phyloP scores from a whole-genome alignment of 345 rosid genomes.

The Populus tremula region DNA sequence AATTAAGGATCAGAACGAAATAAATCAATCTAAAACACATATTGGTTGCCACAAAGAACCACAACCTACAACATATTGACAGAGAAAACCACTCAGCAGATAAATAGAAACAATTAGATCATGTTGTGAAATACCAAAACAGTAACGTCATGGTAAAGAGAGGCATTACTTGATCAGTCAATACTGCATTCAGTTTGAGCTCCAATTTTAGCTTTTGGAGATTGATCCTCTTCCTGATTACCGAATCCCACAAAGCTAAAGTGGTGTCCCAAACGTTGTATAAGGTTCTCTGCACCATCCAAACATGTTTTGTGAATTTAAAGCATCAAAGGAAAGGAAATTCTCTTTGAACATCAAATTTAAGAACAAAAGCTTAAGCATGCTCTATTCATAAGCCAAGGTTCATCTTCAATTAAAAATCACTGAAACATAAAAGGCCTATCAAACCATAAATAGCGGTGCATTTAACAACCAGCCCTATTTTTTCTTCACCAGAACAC shows the following conservation, averaged over 20 bases:
- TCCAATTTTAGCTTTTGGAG: slow-evolving; percentile 69
- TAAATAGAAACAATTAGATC: not conserved
- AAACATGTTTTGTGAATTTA: slow-evolving; percentile 18
- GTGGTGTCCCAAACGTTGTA: slow-evolving; percentile 68
- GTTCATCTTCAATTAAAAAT: not conserved
- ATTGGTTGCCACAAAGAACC: not conserved
- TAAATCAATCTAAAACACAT: not conserved
- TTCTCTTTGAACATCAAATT: not conserved
- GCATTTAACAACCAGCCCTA: not conserved
- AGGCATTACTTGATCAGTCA: slow-evolving; percentile 64
- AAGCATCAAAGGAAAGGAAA: not conserved
- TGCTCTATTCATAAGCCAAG: not conserved
- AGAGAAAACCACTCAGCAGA: not conserved
- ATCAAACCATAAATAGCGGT: not conserved
- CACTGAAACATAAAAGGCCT: not conserved
- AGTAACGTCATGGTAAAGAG: slow-evolving; percentile 11
- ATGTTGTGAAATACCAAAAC: not conserved
- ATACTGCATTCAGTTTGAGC: slow-evolving; percentile 67
- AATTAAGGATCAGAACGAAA: not conserved
- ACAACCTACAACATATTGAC: not conserved
- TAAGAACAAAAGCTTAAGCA: not conserved
- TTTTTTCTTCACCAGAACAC: not conserved
- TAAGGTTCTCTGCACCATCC: slow-evolving; percentile 60
- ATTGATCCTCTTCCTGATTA: slow-evolving; percentile 58
- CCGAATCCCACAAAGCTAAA: slow-evolving; percentile 60